A percentile compares a stretch with the other conserved stretches of the same genome.
Evolutionary conservation across 768 basidiomycete genomes (phyloP).

Genomic region (Kwoniella shandongensis): DNA sequence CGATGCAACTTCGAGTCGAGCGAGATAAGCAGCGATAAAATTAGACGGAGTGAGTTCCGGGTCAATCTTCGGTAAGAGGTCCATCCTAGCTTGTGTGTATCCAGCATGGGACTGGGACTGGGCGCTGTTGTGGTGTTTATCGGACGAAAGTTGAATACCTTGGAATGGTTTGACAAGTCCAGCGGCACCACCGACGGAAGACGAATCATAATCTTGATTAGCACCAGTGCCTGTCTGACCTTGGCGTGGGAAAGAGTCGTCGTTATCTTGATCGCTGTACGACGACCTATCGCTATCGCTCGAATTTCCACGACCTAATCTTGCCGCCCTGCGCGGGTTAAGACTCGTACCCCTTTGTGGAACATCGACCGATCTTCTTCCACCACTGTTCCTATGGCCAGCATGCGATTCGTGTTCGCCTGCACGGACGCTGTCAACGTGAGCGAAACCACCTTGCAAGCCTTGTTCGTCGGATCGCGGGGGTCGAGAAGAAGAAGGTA

Average conservation of each 20-base stretch:
- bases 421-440: constrained; percentile 2
- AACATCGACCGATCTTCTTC: constrained; percentile 5
- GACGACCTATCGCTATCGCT: no score
- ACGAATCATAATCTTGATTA: no score
- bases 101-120: no score
- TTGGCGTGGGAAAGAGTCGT: no score
- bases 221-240: no score
- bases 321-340: neutral
- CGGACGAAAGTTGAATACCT: neutral
- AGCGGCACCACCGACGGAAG: constrained; percentile 1
- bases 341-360: constrained; percentile 12
- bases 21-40: neutral
- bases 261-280: no score
- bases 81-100: no score
- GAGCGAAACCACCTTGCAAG: neutral
- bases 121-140: no score
- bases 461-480: constrained; percentile 4
- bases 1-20: neutral
- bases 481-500: constrained; percentile 8
- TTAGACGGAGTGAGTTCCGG: neutral
- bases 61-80: neutral
- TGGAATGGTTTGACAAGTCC: neutral
- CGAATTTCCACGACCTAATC: no score
- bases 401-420: neutral
- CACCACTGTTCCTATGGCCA: neutral